phyloP scores from a whole-genome alignment of 805 yeast species.

The Komagataella pseudopastoris region DNA sequence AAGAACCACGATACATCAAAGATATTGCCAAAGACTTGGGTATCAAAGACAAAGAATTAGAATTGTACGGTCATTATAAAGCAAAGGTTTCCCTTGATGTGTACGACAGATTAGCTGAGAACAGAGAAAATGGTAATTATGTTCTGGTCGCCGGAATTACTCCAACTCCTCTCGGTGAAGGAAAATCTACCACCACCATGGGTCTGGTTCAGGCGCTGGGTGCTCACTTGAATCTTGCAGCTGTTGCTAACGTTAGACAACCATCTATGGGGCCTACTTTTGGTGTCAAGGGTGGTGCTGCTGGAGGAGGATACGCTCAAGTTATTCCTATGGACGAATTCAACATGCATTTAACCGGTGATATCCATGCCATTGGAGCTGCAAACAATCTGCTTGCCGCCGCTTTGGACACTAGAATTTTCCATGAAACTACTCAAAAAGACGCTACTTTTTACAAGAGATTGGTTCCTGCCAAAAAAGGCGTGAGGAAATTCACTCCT shows the following conservation, averaged over 20 bases:
- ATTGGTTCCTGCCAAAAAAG: constrained; percentile 65
- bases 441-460: constrained; percentile 64
- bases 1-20: constrained; percentile 55
- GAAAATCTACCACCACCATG: constrained; percentile 74
- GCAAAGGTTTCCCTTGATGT: constrained; percentile 61
- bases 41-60: constrained; percentile 52
- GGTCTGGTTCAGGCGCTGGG: constrained; percentile 75
- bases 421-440: constrained; percentile 66
- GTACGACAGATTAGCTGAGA: constrained; percentile 40
- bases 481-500: constrained; percentile 50
- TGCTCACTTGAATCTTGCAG: constrained; percentile 56
- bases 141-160: constrained; percentile 74
- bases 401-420: constrained; percentile 77
- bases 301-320: constrained; percentile 83
- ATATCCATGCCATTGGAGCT: constrained; percentile 73
- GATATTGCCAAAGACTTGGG: constrained; percentile 62
- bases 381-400: constrained; percentile 76
- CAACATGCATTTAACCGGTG: constrained; percentile 79
- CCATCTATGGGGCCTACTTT: constrained; percentile 86
- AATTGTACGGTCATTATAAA: constrained; percentile 63
- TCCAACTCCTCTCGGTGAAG: constrained; percentile 80
- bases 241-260: constrained; percentile 74
- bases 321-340: constrained; percentile 85
- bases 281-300: constrained; percentile 86
- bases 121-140: constrained; percentile 54